A percentile compares a stretch with the other conserved stretches of the same genome.
Evolutionary conservation across 305 asterid species (phyloP).

Genomic region (Fraxinus baroniana): DNA sequence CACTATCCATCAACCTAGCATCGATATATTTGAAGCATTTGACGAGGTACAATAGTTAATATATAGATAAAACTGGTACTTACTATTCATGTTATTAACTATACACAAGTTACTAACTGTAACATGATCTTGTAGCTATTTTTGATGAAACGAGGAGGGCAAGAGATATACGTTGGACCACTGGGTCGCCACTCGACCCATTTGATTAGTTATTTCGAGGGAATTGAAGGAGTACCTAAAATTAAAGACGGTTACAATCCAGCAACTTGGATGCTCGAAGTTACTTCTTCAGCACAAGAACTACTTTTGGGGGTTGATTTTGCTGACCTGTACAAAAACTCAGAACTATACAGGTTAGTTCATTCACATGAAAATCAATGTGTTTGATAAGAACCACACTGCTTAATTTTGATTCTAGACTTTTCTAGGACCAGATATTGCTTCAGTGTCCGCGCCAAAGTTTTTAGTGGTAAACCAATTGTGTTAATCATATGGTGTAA

Average conservation of each 20-base stretch:
- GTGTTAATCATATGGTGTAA: background rate
- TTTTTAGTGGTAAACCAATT: background rate
- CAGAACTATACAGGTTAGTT: conserved; percentile 46
- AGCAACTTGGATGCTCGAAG: conserved; percentile 72
- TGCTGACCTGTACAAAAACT: conserved; percentile 46
- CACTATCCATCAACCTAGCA: conserved; percentile 43
- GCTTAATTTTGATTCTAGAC: background rate
- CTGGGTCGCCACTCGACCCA: conserved; percentile 51
- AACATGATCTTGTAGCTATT: conserved; percentile 40
- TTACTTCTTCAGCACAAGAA: conserved; percentile 58
- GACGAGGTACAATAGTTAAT: conserved; percentile 28
- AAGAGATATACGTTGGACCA: conserved; percentile 69
- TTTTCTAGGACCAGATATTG: background rate
- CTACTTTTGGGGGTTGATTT: conserved; percentile 47
- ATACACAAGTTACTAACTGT: background rate
- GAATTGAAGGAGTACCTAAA: conserved; percentile 46
- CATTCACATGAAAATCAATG: background rate
- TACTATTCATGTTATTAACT: background rate
- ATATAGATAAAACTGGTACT: background rate
- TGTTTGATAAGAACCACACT: background rate
- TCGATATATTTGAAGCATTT: conserved; percentile 41
- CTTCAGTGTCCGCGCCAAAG: background rate
- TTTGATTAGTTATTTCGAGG: conserved; percentile 57
- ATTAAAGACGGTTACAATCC: conserved; percentile 63
- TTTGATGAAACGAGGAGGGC: conserved; percentile 70